Evolutionary conservation across 495 filamentous ascomycete genomes (phyloP), one percentile per base, ranked within the genome.

Genomic region (Penicillium paradoxum): DNA sequence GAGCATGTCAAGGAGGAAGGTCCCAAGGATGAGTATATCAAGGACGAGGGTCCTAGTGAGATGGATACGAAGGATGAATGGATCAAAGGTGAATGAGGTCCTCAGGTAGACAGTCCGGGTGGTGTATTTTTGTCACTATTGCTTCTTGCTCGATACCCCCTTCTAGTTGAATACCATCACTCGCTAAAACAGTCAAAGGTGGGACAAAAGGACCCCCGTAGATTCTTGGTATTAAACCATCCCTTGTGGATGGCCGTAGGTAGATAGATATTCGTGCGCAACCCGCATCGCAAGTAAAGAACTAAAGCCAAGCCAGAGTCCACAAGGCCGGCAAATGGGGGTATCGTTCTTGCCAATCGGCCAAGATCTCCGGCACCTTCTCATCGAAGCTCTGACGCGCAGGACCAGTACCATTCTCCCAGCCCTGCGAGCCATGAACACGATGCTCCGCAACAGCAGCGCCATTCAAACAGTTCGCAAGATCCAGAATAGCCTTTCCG

Each of bases 261-360:
- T 18, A 44, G 13, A 44, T 30, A 44, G 41, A 44, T 18, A 43
- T 30, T 5, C 41, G 29, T n/a, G 7, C 39, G 38, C 11, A 25
- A 3, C 2, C 9, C 3, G 6, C 10, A 25, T 11, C 33, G 25
- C 8, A 51, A 25, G 48, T 24, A 18, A 47, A 4, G 14, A n/a
- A 30, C 62, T 69, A 99, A 73, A 97, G 89, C 91, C 93, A 99
- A 25, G 89, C 89, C 65, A 97, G 68, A 32, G 90, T 97, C 95
- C 95, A 99, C 58, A 92, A 76, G 9, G 90, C 88, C 19, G 93
- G 95, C 54, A 97, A 62, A 58, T 86, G 83, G 24, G 95, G 93
- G 86, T 92, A 95, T 66, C 84, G 83, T 68, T 92, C 91, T 73
- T 99, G 95, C 95, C 95, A 99, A 54, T 83, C 83, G n/a, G 82